These are phyloP conservation scores for Ottelia alismoides DNA, from an alignment of 106 monocot genomes.

Conservation along the genomic window DNA sequence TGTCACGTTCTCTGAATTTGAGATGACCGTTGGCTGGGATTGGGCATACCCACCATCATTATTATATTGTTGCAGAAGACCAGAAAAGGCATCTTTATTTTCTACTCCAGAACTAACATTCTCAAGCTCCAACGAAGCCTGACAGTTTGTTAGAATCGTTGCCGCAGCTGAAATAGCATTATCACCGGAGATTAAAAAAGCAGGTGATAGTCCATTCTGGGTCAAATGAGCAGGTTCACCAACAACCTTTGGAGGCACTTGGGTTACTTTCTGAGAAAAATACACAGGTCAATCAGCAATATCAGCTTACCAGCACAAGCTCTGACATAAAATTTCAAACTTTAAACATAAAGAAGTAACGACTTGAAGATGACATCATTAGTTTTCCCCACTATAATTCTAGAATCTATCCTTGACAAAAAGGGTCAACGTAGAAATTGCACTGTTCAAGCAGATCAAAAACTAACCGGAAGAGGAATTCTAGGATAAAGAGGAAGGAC, in stretches of 20 bases:
- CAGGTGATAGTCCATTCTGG: conserved; percentile 26
- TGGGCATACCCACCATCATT: conserved; percentile 9
- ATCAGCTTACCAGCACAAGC: no score
- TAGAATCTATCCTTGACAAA: no score
- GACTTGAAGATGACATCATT: no score
- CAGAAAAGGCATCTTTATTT: conserved; percentile 14
- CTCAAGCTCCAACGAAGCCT: conserved; percentile 20
- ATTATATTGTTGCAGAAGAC: conserved; percentile 11
- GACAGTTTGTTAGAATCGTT: conserved; percentile 12
- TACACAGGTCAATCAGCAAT: background rate
- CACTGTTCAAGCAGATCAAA: no score
- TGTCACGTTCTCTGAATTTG: conserved; percentile 34
- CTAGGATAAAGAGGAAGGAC: no score
- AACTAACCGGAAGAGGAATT: no score
- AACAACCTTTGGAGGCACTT: conserved; percentile 23
- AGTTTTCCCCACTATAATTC: no score
- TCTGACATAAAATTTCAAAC: no score
- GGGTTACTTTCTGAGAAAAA: conserved; percentile 35
- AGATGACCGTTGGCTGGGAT: conserved; percentile 21
- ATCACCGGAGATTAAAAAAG: conserved; percentile 31
- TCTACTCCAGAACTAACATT: conserved; percentile 9
- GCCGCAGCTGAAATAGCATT: conserved; percentile 20
- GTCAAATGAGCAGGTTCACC: conserved; percentile 15
- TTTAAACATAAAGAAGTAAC: no score
- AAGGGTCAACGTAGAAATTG: no score